phyloP scores from a whole-genome alignment of 2,329 filamentous ascomycete genomes.

The Apiospora pterosperma region DNA sequence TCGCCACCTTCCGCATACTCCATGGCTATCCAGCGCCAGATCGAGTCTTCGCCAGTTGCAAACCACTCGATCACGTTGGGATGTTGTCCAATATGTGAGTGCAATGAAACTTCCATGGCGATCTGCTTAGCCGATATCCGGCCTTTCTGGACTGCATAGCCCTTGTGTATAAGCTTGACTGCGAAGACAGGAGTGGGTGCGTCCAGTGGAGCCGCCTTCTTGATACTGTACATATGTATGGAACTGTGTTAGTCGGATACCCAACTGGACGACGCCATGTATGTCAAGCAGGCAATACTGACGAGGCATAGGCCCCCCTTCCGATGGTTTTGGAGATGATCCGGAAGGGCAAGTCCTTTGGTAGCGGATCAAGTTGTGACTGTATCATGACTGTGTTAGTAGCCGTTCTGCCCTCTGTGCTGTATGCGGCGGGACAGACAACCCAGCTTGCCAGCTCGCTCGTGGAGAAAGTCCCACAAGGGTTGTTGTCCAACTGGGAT shows the following conservation, averaged over 20 bases:
- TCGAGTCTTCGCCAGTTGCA: slow-evolving; percentile 75
- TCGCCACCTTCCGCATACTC: slow-evolving; percentile 94
- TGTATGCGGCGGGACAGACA: background rate
- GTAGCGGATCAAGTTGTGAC: slow-evolving; percentile 87
- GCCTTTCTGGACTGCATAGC: slow-evolving; percentile 85
- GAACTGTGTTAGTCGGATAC: background rate
- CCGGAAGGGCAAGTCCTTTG: slow-evolving; percentile 81
- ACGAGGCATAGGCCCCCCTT: slow-evolving; percentile 97
- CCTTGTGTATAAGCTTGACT: slow-evolving; percentile 98
- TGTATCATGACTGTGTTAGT: slow-evolving; percentile 51
- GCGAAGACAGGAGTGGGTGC: slow-evolving; percentile 77
- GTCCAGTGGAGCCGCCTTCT: slow-evolving; percentile 80
- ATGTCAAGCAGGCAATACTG: slow-evolving; percentile 31
- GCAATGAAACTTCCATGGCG: slow-evolving; percentile 85
- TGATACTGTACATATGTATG: slow-evolving; percentile 59
- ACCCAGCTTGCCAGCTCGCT: too few relatives aligned
- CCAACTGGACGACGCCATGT: background rate
- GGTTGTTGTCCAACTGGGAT: background rate
- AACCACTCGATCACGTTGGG: slow-evolving; percentile 94
- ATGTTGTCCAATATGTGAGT: slow-evolving; percentile 84
- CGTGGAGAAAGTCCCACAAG: background rate
- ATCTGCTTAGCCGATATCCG: slow-evolving; percentile 87
- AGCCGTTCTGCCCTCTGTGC: background rate
- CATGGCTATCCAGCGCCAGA: slow-evolving; percentile 98
- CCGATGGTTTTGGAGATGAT: slow-evolving; percentile 96